Base-by-base conservation (phyloP, 1,139 yeast species). In the Pichia terricola region DNA sequence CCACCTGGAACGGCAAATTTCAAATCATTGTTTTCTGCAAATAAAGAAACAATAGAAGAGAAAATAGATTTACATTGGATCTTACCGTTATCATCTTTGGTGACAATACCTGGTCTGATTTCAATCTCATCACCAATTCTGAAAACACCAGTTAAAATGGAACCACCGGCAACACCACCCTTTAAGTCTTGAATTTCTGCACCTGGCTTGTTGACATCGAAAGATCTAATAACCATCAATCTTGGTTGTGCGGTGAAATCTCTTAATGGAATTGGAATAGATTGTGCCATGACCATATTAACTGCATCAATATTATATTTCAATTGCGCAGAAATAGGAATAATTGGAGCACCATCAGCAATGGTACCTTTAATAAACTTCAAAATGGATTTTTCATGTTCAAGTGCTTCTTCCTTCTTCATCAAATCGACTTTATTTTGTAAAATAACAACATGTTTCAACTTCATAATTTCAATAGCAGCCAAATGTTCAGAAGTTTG, bases 81-180 rank as follows among this genome's bases (percentile, higher is more conserved):
- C 66, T 84, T 85, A 61, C 95, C 94, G 59, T 81, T 81, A 49
- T 70, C 72, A 64, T 85, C 94, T 68, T 91, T 91, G 53, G 96
- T 88, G 50, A 91, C 97, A 56, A 91, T 88, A 75, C 98, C 98
- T 43, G 99, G 98, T 67, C 98, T 79, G 61, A 94, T 89, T 72
- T 94, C 99, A 62, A 94, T 91, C 71, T 94, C 98, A 63, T 94
- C 99, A 50, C 96, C 97, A 53, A 94, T 74, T 64, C 86, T 84
- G 73, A 94, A 85, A 44, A 94, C 98, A 77, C 99, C 99, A 49
- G 81, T 87, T 62, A 91, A 75, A 59, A 94, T 91, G 45, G 96
- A 87, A 56, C 99, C 99, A 73, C 99, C 99, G 40, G 99, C 99
- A 63, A 94, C 98, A 78, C 99, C 99, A 60, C 99, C 99, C 72